These are phyloP conservation scores for Rossbeevera mucosa DNA, from an alignment of 768 basidiomycete genomes.

Conservation along the genomic window DNA sequence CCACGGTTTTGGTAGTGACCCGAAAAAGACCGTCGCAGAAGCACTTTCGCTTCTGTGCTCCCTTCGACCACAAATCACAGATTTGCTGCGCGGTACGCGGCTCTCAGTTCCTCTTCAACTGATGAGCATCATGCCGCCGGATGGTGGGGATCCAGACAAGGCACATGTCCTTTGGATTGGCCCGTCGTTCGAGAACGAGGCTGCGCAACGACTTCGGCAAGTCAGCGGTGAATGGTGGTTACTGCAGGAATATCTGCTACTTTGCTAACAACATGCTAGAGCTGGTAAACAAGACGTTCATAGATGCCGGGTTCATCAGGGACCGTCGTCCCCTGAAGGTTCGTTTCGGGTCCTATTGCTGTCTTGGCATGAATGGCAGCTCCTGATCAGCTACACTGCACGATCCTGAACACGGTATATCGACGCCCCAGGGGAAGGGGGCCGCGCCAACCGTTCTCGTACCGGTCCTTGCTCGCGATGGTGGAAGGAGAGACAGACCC, in stretches of 20 bases:
- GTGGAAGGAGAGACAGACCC: slow-evolving; percentile 1
- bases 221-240: slow-evolving; percentile 34
- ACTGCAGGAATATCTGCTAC: background rate
- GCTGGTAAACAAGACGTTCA: slow-evolving; percentile 39
- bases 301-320: slow-evolving; percentile 38
- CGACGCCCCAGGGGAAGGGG: slow-evolving; percentile 33
- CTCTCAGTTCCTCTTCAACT: slow-evolving; percentile 41
- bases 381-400: slow-evolving; percentile 41
- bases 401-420: slow-evolving; percentile 45
- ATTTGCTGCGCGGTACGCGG: slow-evolving; percentile 32
- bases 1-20: background rate
- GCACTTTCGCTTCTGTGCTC: slow-evolving; percentile 43
- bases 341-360: slow-evolving; percentile 1
- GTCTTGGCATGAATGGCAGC: background rate
- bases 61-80: slow-evolving; percentile 37
- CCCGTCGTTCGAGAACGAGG: slow-evolving; percentile 35
- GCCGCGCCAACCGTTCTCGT: slow-evolving; percentile 41
- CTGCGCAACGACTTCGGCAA: slow-evolving; percentile 26
- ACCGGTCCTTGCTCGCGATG: slow-evolving; percentile 27
- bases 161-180: slow-evolving; percentile 59
- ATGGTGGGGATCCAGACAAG: slow-evolving; percentile 31
- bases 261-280: slow-evolving; percentile 29
- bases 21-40: slow-evolving; percentile 31
- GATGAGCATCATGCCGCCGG: slow-evolving; percentile 48
- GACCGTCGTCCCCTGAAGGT: slow-evolving; percentile 53